phyloP scores from a whole-genome alignment of 2,329 filamentous ascomycete species.

The Fusarium sp. region DNA sequence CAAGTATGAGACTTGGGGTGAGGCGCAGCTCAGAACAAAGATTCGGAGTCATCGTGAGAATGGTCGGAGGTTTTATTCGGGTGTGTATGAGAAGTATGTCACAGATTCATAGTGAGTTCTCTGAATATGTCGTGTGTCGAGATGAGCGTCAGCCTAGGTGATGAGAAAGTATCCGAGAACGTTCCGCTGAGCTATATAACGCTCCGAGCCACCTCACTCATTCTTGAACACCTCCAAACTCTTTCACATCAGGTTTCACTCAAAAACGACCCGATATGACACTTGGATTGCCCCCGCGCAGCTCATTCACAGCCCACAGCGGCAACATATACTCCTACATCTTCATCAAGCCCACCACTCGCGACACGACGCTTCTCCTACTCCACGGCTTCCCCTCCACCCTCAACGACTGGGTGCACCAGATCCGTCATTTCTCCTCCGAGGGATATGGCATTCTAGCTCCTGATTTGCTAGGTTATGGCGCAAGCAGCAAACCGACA shows the following conservation, averaged over 20 bases:
- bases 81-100: constrained; percentile 61
- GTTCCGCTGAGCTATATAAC: constrained; percentile 36
- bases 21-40: constrained; percentile 65
- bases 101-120: constrained; percentile 46
- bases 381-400: constrained; percentile 62
- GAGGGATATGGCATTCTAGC: constrained; percentile 57
- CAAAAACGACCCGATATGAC: constrained; percentile 11
- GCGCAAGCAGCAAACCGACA: constrained; percentile 48
- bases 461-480: constrained; percentile 56
- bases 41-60: constrained; percentile 62
- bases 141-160: background rate
- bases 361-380: constrained; percentile 54
- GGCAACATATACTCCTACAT: constrained; percentile 49
- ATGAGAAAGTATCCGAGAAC: constrained; percentile 44
- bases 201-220: background rate
- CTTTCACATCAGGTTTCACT: background rate
- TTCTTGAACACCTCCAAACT: background rate
- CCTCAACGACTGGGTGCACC: constrained; percentile 56
- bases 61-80: constrained; percentile 58
- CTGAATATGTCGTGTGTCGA: background rate
- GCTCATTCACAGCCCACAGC: constrained; percentile 24
- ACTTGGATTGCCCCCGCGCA: constrained; percentile 4
- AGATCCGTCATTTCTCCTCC: constrained; percentile 50
- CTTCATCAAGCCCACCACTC: constrained; percentile 32
- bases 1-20: constrained; percentile 65